A percentile compares a stretch with the other conserved stretches of the same genome.
These are phyloP conservation scores for Gossypium trilobum DNA, from an alignment of 441 rosid genomes.

Conservation along the genomic window DNA sequence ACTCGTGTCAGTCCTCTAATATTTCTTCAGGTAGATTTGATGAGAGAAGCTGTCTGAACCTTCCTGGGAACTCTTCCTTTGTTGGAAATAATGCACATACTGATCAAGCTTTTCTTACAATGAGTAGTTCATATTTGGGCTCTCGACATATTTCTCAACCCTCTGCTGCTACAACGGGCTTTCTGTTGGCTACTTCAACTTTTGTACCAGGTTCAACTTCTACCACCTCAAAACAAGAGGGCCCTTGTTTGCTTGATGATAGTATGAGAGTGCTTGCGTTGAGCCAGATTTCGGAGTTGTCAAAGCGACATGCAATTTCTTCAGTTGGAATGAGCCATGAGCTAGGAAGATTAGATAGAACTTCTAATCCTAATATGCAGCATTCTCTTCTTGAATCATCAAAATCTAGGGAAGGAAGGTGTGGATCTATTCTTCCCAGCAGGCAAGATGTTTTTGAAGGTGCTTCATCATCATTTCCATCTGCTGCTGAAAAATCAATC, in stretches of 20 bases:
- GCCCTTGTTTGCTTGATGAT: conserved; percentile 33
- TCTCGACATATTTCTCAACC: conserved; percentile 21
- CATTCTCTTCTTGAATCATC: conserved; percentile 25
- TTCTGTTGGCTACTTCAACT: conserved; percentile 19
- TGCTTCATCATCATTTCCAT: conserved; percentile 11
- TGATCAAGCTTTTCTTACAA: conserved; percentile 15
- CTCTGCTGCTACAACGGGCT: conserved; percentile 19
- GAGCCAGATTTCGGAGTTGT: conserved; percentile 35
- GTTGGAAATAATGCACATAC: conserved; percentile 19
- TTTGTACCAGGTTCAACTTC: conserved; percentile 15
- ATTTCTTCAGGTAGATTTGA: conserved; percentile 17
- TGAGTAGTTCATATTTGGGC: conserved; percentile 13
- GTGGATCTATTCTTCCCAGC: conserved; percentile 11
- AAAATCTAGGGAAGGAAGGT: conserved; percentile 19
- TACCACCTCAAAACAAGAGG: conserved; percentile 18
- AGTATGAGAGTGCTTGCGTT: conserved; percentile 35
- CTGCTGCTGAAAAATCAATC: conserved; percentile 17
- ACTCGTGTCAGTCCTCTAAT: conserved; percentile 13
- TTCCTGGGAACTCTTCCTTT: conserved; percentile 19
- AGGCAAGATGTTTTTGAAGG: conserved; percentile 21
- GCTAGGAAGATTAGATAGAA: conserved; percentile 17
- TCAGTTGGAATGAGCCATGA: conserved; percentile 24
- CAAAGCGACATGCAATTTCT: conserved; percentile 32
- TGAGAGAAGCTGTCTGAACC: conserved; percentile 19
- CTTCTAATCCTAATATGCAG: conserved; percentile 20